These are phyloP conservation scores for Hericium erinaceus DNA, from an alignment of 768 basidiomycete species.

Conservation along the genomic window DNA sequence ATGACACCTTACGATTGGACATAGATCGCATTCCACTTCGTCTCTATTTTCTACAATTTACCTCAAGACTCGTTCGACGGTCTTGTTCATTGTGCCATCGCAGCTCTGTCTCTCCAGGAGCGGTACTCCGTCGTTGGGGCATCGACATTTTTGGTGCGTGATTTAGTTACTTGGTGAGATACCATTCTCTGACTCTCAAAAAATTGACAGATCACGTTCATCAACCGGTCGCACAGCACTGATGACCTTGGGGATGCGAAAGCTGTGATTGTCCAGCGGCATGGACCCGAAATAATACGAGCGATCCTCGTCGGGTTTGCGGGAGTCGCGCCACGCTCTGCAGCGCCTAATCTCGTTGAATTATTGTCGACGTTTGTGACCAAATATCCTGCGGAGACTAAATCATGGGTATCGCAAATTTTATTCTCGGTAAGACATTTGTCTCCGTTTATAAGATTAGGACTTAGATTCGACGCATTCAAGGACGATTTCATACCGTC, in stretches of 20 bases:
- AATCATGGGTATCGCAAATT: constrained; percentile 66
- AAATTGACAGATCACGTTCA: constrained; percentile 44
- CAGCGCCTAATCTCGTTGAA: constrained; percentile 77
- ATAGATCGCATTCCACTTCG: constrained; percentile 49
- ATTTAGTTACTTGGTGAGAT: neutral
- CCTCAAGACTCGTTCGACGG: constrained; percentile 56
- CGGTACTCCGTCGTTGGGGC: constrained; percentile 79
- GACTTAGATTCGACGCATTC: neutral
- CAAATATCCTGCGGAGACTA: constrained; percentile 43
- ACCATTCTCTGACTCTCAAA: neutral
- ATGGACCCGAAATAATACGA: constrained; percentile 62
- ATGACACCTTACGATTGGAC: neutral
- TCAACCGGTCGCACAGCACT: constrained; percentile 55
- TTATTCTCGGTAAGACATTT: constrained; percentile 45
- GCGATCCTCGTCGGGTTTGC: constrained; percentile 77
- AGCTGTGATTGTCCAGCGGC: constrained; percentile 37
- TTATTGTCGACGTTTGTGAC: constrained; percentile 59
- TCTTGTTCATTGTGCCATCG: constrained; percentile 60
- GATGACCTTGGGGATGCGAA: constrained; percentile 52
- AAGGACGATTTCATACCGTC: constrained; percentile 70
- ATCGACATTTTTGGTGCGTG: constrained; percentile 70
- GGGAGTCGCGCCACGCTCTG: constrained; percentile 74
- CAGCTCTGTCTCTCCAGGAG: constrained; percentile 65
- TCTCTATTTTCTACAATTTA: constrained; percentile 48
- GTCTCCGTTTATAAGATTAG: neutral